Evolutionary conservation across 2,329 filamentous ascomycete genomes (phyloP), one percentile per base, ranked within the genome.

Genomic region (Lecanicillium sp.): DNA sequence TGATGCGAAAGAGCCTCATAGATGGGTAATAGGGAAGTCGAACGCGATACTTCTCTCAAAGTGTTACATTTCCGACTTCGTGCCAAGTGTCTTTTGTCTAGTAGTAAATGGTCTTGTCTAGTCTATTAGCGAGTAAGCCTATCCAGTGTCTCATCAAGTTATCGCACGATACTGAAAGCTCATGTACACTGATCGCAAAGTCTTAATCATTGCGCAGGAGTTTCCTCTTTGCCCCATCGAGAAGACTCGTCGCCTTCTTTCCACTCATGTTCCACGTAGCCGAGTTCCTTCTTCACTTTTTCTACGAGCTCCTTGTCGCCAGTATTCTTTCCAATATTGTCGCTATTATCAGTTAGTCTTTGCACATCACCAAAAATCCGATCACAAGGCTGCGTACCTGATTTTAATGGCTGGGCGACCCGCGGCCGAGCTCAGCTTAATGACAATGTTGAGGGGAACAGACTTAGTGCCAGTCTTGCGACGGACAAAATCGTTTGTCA

Each of bases 321-420:
- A 0, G 88, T 96, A 54, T 98, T 98, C 71, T 98, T 98, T 33
- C 88, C 78, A 47, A 82, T 73, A 54, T 96, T 95, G 59, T 90
- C 83, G 46, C 74, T 75, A 15, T 14, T 18, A 8, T 22, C 27
- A 29, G 15, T 41, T 38, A 39, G 32, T 16, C 15, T 12, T 15
- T 16, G 9, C 9, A 22, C 9, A n/a, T 58, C 40, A 58, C 48
- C 15, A 18, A 31, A 5, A n/a, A 15, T 3, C 8, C 15, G 16
- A n/a, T 9, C 11, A 31, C 29, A 11, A 4, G 3, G 3, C 3
- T 43, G n/a, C 57, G 49, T 35, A 65, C 65, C 64, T 95, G 49
- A 98, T 85, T 69, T 98, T 98, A 55, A 98, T 79, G 3, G 92
- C 89, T 0, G 83, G 77, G 33, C 80, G 76, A 5, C 89, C 89